phyloP scores from a whole-genome alignment of 805 yeast genomes.

The Suhomyces canberraensis region DNA sequence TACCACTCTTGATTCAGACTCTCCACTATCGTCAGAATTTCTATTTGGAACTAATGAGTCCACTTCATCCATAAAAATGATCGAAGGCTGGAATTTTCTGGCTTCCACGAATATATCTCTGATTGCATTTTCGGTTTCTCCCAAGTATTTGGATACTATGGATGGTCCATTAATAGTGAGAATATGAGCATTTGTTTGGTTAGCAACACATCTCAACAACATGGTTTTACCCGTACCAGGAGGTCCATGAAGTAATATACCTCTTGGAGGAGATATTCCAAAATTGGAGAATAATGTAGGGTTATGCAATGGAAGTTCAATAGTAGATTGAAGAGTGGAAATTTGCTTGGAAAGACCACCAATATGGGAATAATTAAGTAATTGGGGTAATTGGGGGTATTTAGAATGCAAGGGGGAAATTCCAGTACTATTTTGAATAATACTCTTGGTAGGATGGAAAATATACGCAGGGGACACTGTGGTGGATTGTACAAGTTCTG shows the following conservation, averaged over 20 bases:
- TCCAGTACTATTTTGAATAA: background rate
- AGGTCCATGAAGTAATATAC: constrained; percentile 91
- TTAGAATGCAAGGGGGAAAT: constrained; percentile 21
- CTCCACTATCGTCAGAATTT: constrained; percentile 81
- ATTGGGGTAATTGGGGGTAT: constrained; percentile 44
- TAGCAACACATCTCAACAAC: constrained; percentile 78
- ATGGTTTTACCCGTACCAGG: constrained; percentile 97
- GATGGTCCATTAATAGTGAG: constrained; percentile 87
- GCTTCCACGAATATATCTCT: constrained; percentile 85
- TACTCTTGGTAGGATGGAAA: constrained; percentile 27
- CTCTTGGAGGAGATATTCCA: constrained; percentile 91
- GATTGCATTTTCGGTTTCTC: constrained; percentile 89
- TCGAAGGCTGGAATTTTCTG: constrained; percentile 75
- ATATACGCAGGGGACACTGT: constrained; percentile 48
- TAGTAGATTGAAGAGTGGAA: constrained; percentile 55
- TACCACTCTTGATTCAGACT: constrained; percentile 85
- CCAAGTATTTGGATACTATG: constrained; percentile 86
- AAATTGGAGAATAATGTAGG: constrained; percentile 77
- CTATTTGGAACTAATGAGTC: constrained; percentile 89
- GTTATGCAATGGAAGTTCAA: constrained; percentile 75
- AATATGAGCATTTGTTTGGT: constrained; percentile 77
- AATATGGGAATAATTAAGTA: constrained; percentile 49
- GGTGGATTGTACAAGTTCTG: constrained; percentile 6
- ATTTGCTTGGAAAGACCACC: constrained; percentile 80
- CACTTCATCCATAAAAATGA: constrained; percentile 87